These are phyloP conservation scores for Lactarius sp. DNA, from an alignment of 768 basidiomycete species.

Conservation along the genomic window DNA sequence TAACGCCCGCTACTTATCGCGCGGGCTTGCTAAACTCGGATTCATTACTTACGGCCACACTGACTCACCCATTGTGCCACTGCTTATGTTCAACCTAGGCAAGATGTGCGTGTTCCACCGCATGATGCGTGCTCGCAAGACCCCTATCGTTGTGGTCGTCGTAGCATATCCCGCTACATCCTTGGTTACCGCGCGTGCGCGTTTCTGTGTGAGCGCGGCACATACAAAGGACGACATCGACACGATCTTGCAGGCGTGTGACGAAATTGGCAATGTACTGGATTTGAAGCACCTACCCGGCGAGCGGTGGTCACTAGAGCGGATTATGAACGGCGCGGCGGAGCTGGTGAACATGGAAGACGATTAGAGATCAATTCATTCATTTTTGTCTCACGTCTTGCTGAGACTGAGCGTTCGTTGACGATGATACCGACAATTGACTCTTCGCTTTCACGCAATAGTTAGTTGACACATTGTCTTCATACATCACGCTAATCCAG, in stretches of 20 bases:
- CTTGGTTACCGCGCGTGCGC: conserved; percentile 78
- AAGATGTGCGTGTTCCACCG: conserved; percentile 91
- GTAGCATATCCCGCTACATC: conserved; percentile 90
- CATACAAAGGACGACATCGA: conserved; percentile 99
- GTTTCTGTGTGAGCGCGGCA: conserved; percentile 91
- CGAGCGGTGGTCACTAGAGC: conserved; percentile 76
- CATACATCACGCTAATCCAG: conserved; percentile 5
- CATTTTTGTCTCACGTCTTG: not conserved
- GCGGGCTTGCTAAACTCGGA: conserved; percentile 81
- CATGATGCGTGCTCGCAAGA: conserved; percentile 73
- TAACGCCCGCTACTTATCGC: conserved; percentile 89
- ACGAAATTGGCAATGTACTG: conserved; percentile 86
- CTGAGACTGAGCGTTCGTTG: not conserved
- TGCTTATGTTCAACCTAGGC: conserved; percentile 87
- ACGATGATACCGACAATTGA: conserved; percentile 8
- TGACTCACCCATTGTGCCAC: conserved; percentile 88
- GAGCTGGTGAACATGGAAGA: conserved; percentile 58
- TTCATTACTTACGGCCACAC: conserved; percentile 95
- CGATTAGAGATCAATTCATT: conserved; percentile 4
- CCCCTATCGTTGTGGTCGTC: conserved; percentile 83
- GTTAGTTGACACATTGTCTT: not conserved
- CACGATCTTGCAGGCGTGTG: conserved; percentile 73
- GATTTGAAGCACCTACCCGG: conserved; percentile 78
- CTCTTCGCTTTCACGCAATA: not conserved
- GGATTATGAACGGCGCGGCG: conserved; percentile 63